Evolutionary conservation across 495 filamentous ascomycete species (phyloP).

Genomic region (Penicillium macrosclerotiorum): DNA sequence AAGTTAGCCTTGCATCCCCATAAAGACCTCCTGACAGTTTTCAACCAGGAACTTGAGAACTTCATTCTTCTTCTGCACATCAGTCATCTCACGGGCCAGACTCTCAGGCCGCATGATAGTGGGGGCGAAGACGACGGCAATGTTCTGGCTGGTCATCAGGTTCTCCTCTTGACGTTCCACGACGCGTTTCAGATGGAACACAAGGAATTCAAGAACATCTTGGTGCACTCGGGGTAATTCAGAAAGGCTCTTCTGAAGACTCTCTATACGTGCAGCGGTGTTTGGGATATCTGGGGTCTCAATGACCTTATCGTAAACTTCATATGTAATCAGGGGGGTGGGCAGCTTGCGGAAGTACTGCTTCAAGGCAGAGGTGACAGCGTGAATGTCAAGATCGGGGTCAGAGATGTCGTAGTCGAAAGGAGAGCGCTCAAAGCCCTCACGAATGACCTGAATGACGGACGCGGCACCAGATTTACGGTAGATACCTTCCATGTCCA

Average conservation of each 20-base stretch:
- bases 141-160: constrained; percentile 89
- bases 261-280: constrained; percentile 52
- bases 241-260: constrained; percentile 67
- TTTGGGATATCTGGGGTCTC: constrained; percentile 57
- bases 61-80: constrained; percentile 88
- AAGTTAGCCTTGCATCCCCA: constrained; percentile 36
- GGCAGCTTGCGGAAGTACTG: constrained; percentile 97
- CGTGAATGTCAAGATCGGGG: constrained; percentile 89
- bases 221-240: constrained; percentile 78
- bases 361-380: constrained; percentile 92
- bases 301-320: constrained; percentile 85
- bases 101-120: constrained; percentile 91
- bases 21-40: constrained; percentile 77
- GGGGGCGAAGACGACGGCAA: constrained; percentile 96
- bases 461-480: constrained; percentile 91
- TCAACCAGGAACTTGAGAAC: constrained; percentile 90
- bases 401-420: constrained; percentile 86
- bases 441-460: constrained; percentile 80
- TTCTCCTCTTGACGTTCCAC: constrained; percentile 81
- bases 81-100: constrained; percentile 90
- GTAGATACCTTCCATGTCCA: constrained; percentile 98
- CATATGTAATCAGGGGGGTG: constrained; percentile 85
- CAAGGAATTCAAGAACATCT: constrained; percentile 86
- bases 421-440: constrained; percentile 78
- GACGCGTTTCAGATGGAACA: constrained; percentile 91